A percentile compares a stretch with the other conserved stretches of the same genome.
Evolutionary conservation across 2,329 filamentous ascomycete species (phyloP).

Genomic region (Graphilbum fragrans): DNA sequence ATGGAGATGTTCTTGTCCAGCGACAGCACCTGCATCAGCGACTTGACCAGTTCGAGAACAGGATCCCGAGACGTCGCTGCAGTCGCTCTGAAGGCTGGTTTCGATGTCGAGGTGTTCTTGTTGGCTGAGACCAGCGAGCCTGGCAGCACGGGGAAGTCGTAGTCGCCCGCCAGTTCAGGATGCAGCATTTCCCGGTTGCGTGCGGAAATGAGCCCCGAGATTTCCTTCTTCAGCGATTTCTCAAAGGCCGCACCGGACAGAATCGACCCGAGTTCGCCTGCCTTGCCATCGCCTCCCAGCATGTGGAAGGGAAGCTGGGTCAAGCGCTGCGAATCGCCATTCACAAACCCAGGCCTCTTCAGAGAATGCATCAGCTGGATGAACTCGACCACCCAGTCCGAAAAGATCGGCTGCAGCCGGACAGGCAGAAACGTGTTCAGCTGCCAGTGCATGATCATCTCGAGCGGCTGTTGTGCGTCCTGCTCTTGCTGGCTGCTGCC

Average conservation of each 20-base stretch:
- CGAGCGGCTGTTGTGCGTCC: conserved; percentile 7
- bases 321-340: conserved; percentile 38
- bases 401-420: conserved; percentile 71
- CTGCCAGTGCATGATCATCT: conserved; percentile 98
- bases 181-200: conserved; percentile 85
- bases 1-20: conserved; percentile 84
- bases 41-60: conserved; percentile 82
- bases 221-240: conserved; percentile 81
- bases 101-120: conserved; percentile 3
- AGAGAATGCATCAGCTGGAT: conserved; percentile 84
- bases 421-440: conserved; percentile 77
- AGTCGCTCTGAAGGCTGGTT: conserved; percentile 2
- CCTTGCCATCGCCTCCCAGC: conserved; percentile 32
- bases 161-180: conserved; percentile 76
- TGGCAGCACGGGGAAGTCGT: conserved; percentile 70
- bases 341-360: conserved; percentile 55
- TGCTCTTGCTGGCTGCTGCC: conserved; percentile 35
- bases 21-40: conserved; percentile 80
- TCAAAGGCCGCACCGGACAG: conserved; percentile 76
- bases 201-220: conserved; percentile 66
- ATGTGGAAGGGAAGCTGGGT: conserved; percentile 40
- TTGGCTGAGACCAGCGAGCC: conserved; percentile 38
- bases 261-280: conserved; percentile 41
- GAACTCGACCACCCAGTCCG: conserved; percentile 90
- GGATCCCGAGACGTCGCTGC: conserved; percentile 45